Conservation (phyloP, 352 stramenopile genomes). For the Phytophthora pini region DNA sequence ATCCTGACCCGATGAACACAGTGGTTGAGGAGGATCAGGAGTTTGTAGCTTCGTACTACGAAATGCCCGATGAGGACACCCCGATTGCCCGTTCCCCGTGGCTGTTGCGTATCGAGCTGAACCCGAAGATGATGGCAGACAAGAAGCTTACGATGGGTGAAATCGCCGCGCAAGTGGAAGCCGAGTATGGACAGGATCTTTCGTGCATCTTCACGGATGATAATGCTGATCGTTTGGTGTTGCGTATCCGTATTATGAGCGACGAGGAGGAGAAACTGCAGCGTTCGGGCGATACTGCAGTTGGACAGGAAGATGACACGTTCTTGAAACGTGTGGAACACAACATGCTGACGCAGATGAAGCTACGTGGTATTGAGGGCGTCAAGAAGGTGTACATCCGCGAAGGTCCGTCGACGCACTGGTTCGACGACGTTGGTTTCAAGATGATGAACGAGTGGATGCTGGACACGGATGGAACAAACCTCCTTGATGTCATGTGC, state of each 20-base stretch:
- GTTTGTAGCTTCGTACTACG: conserved; percentile 98
- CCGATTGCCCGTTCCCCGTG: conserved; percentile 95
- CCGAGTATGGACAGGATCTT: conserved; percentile 95
- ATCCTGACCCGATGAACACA: conserved; percentile 97
- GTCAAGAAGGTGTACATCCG: conserved; percentile 99
- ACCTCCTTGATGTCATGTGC: conserved; percentile 97
- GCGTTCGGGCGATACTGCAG: conserved; percentile 81
- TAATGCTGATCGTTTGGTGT: conserved; percentile 97
- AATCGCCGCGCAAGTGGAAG: conserved; percentile 95
- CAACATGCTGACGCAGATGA: conserved; percentile 97
- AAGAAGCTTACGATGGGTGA: conserved; percentile 98
- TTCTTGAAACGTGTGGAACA: conserved; percentile 98
- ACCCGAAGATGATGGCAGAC: conserved; percentile 97
- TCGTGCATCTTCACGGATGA: conserved; percentile 98
- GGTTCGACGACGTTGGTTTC: conserved; percentile 96
- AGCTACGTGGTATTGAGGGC: conserved; percentile 96
- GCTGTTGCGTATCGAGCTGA: conserved; percentile 98
- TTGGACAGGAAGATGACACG: conserved; percentile 93
- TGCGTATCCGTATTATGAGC: conserved; percentile 98
- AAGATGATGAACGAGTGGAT: conserved; percentile 97
- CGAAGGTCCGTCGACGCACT: conserved; percentile 94
- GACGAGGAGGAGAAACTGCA: conserved; percentile 92
- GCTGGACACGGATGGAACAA: conserved; percentile 99
- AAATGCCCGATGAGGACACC: conserved; percentile 97
- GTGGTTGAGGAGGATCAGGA: conserved; percentile 97